phyloP scores from a whole-genome alignment of 1,139 yeast genomes.

The Yamadazyma mexicana region DNA sequence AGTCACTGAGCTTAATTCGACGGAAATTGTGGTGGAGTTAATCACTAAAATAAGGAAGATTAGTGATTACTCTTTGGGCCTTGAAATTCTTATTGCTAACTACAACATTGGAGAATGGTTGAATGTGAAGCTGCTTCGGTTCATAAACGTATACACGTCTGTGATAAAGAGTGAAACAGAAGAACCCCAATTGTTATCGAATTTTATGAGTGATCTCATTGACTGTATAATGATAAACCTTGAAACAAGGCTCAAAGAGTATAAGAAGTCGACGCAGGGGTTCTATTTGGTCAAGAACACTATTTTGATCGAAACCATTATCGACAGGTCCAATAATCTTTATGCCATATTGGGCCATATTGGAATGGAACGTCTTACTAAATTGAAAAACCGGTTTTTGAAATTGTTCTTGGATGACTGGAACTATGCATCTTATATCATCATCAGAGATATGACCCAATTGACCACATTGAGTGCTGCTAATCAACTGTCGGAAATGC shows the following conservation, averaged over 20 bases:
- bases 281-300: conserved; percentile 70
- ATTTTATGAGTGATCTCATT: conserved; percentile 71
- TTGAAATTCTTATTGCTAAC: conserved; percentile 49
- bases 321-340: conserved; percentile 57
- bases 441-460: conserved; percentile 69
- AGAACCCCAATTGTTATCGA: conserved; percentile 47
- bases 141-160: conserved; percentile 51
- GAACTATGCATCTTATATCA: conserved; percentile 73
- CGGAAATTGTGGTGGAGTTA: conserved; percentile 67
- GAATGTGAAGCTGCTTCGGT: conserved; percentile 52
- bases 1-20: conserved; percentile 62
- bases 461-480: conserved; percentile 39
- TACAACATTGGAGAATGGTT: conserved; percentile 71
- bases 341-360: conserved; percentile 57
- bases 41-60: conserved; percentile 62
- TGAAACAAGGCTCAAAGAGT: conserved; percentile 55
- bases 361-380: conserved; percentile 67
- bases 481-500: conserved; percentile 20
- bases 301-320: conserved; percentile 71
- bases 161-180: conserved; percentile 38
- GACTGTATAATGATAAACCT: conserved; percentile 66
- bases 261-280: conserved; percentile 61
- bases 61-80: conserved; percentile 60
- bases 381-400: conserved; percentile 71
- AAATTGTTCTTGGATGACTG: conserved; percentile 80